A percentile compares a stretch with the other conserved stretches of the same genome.
These are phyloP conservation scores for Trichoderma gracile DNA, from an alignment of 2,329 filamentous ascomycete species.

Conservation along the genomic window DNA sequence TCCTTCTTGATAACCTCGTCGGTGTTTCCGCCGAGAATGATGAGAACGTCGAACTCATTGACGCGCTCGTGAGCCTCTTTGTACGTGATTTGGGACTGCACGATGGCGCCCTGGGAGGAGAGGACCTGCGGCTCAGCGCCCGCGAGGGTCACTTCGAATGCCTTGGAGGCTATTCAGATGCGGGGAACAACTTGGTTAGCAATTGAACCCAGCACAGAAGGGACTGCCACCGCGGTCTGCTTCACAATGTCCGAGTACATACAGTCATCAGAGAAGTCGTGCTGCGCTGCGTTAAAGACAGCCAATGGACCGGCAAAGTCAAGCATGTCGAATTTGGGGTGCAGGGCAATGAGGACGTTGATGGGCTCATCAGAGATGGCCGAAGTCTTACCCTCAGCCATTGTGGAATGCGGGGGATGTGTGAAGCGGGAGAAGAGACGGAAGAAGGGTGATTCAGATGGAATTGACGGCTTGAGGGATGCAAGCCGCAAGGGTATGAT, in stretches of 20 bases:
- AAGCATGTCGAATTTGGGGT: constrained; percentile 60
- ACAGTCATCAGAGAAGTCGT: constrained; percentile 56
- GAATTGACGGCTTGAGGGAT: background rate
- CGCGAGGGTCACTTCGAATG: constrained; percentile 60
- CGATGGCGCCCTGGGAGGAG: constrained; percentile 63
- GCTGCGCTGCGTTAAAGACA: constrained; percentile 52
- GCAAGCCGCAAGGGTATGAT: background rate
- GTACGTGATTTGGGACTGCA: constrained; percentile 74
- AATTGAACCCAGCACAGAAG: constrained; percentile 4
- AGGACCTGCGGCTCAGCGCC: constrained; percentile 56
- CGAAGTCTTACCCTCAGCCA: constrained; percentile 59
- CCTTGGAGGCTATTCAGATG: constrained; percentile 49
- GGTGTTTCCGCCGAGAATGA: constrained; percentile 72
- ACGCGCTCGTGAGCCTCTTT: constrained; percentile 75
- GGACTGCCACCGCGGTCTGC: background rate
- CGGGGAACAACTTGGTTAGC: constrained; percentile 13
- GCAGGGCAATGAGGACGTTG: constrained; percentile 61
- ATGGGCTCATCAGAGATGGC: constrained; percentile 61
- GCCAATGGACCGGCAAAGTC: constrained; percentile 60
- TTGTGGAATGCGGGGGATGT: constrained; percentile 43
- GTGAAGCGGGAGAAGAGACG: constrained; percentile 29
- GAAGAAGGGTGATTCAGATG: constrained; percentile 4
- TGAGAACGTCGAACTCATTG: constrained; percentile 75
- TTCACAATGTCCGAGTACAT: constrained; percentile 26
- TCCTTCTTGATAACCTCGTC: constrained; percentile 67